Conservation (phyloP, 1,139 yeast genomes). For the Lodderomyces orthopsilosis region DNA sequence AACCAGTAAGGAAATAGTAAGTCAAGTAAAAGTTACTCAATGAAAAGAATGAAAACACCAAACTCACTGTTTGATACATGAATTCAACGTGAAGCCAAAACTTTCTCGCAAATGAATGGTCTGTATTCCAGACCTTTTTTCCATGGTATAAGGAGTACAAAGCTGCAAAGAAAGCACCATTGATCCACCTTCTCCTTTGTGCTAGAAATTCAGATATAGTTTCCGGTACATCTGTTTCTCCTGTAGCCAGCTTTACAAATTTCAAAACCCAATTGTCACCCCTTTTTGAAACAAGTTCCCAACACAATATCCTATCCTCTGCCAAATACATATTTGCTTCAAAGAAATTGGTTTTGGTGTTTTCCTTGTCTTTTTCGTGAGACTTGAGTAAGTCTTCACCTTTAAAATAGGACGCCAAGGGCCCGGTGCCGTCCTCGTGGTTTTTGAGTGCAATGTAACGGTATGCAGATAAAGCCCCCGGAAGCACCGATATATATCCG, state of each 20-base stretch:
- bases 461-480: slow-evolving; percentile 96
- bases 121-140: slow-evolving; percentile 80
- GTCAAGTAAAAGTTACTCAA: slow-evolving; percentile 87
- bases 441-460: slow-evolving; percentile 84
- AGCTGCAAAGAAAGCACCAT: slow-evolving; percentile 97
- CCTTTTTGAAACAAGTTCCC: slow-evolving; percentile 92
- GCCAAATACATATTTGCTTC: slow-evolving; percentile 97
- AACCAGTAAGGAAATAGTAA: slow-evolving; percentile 89
- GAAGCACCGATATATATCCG: slow-evolving; percentile 91
- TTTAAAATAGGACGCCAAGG: slow-evolving; percentile 80
- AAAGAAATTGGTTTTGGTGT: slow-evolving; percentile 66
- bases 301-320: slow-evolving; percentile 93
- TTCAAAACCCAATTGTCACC: slow-evolving; percentile 89
- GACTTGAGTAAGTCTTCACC: slow-evolving; percentile 66
- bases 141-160: slow-evolving; percentile 80
- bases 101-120: slow-evolving; percentile 75
- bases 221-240: slow-evolving; percentile 98
- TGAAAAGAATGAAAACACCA: slow-evolving; percentile 85
- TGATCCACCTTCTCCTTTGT: slow-evolving; percentile 96
- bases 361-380: slow-evolving; percentile 26
- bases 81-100: slow-evolving; percentile 80
- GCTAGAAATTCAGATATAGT: slow-evolving; percentile 84
- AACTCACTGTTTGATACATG: slow-evolving; percentile 70
- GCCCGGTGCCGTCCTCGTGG: slow-evolving; percentile 90
- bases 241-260: slow-evolving; percentile 89